Evolutionary conservation across 441 rosid species (phyloP), one percentile per base, ranked within the genome.

Genomic region (Jatropha multifida): DNA sequence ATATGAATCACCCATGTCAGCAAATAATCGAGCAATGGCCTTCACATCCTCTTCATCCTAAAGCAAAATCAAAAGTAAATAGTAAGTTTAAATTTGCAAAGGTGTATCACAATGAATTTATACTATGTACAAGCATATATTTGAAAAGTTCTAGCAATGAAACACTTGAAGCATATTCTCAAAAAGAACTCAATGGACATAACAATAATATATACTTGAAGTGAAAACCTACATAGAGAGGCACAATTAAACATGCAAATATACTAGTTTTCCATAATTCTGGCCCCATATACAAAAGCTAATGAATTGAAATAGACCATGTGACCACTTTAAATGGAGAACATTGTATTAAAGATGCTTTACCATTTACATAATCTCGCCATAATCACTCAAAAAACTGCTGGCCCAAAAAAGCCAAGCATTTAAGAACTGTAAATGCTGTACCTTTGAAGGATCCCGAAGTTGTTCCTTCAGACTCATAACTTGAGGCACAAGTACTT

Each of bases 21-120:
- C 97, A 75, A 96, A 92, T 82, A 96, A 87, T 72, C 98, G 90
- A 83, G 96, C 99, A 74, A 96, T 94, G 76, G 99, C 98, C 85
- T 94, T 96, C 83, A 94, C 90, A 86, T 94, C 99, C 86, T 96
- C 99, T 78, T 94, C 99, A 80, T 96, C 98, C 98, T 96, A 89
- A 78, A 72, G 83, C 80, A 71, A 79, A 54, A 76, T 76, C 60
- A 46, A 46, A 63, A 51, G 8, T 59, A 81, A 83, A 74, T 54
- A 61, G 54, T 20, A 81, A 72, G 42, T 55, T 61, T 49, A 15
- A 70, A 59, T 66, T 41, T 37, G 56, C 44, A 67, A 72, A 3
- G 38, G 7, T 18, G 72, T 69, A 40, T 64, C 46, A 23, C 13
- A 7, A 17, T 37, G 38, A 38, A 56, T 18, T 51, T 52, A 38